Evolutionary conservation across 805 yeast species (phyloP), one percentile per base, ranked within the genome.

Genomic region (Ogataea methanolica): DNA sequence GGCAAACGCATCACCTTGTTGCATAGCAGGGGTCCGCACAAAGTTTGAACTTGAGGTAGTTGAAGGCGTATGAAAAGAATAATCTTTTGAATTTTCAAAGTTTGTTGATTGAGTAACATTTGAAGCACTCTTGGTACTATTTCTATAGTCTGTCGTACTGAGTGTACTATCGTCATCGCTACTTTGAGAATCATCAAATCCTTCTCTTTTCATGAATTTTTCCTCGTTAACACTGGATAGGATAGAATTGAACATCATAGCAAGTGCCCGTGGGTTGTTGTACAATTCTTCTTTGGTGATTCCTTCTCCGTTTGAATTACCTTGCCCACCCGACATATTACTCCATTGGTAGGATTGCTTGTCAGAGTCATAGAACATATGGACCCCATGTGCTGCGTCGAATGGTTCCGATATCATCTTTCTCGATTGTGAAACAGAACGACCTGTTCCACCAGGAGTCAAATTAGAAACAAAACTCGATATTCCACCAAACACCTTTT

Each of bases 241-340:
- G 50, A 56, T 63, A 50, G 63, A 65, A 26, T 56, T 53, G 47
- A 65, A 52, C 26, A 63, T 67, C 38, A 61, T 65, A 35, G 61
- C 58, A 26, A 94, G 96, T 1, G 96, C 97, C 65, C 88, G 91
- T 2, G 97, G 97, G 66, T 94, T 88, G 51, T 85, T 87, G 61
- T 84, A 83, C 68, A 89, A 96, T 59, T 94, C 99, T 53, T 80
- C 85, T 53, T 79, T 82, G 6, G 96, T 81, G 49, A 94, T 90
- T 45, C 97, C 97, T 58, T 90, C 85, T 2, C 94, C 87, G 12
- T 84, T 76, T 45, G 94, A 73, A 34, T 91, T 72, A 52, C 80
- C 78, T 52, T 89, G 89, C 99, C 99, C 94, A 59, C 89, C 96
- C 29, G 80, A 26, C 31, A 26, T 26, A 26, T 26, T 26, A 26